Evolutionary conservation across 192 early-diverging fungal genomes (phyloP).

Genomic region (Allomyces arbusculus): DNA sequence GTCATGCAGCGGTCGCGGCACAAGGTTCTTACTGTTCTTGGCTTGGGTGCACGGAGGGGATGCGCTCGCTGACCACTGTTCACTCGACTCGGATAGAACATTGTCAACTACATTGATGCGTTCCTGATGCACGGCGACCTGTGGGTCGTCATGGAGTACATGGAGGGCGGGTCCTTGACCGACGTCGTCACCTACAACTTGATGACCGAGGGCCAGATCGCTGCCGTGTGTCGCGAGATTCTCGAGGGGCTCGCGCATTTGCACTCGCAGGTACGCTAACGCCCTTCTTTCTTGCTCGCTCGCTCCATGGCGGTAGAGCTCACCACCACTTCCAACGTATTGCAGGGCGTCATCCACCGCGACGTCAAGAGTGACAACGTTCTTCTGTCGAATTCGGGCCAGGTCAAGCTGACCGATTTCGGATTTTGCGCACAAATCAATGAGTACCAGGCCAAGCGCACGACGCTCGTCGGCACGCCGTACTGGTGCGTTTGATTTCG

Average conservation of each 20-base stretch:
- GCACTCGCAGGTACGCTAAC: neutral
- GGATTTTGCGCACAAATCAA: slow-evolving; percentile 85
- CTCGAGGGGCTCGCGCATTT: neutral
- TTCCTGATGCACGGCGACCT: slow-evolving; percentile 56
- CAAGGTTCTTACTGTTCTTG: slow-evolving; percentile 1
- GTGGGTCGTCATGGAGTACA: slow-evolving; percentile 84
- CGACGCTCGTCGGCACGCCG: slow-evolving; percentile 75
- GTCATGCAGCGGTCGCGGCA: slow-evolving; percentile 71
- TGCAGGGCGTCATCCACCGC: slow-evolving; percentile 60
- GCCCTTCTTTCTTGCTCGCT: too few species aligned
- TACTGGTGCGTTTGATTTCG: slow-evolving; percentile 29
- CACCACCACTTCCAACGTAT: too few species aligned
- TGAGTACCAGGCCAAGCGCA: slow-evolving; percentile 62
- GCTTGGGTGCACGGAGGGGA: too few species aligned
- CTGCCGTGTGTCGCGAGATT: slow-evolving; percentile 48
- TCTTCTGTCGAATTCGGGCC: neutral
- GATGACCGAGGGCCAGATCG: slow-evolving; percentile 65
- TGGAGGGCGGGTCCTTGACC: slow-evolving; percentile 75
- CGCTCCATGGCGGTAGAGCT: too few species aligned
- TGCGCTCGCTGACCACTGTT: too few species aligned
- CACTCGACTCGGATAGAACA: slow-evolving; percentile 23
- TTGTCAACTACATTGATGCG: slow-evolving; percentile 67
- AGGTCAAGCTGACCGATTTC: slow-evolving; percentile 53
- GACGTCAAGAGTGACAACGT: slow-evolving; percentile 78
- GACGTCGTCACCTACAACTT: slow-evolving; percentile 56